Conservation (phyloP, 257 asterid species). For the Gentiana straminea region DNA sequence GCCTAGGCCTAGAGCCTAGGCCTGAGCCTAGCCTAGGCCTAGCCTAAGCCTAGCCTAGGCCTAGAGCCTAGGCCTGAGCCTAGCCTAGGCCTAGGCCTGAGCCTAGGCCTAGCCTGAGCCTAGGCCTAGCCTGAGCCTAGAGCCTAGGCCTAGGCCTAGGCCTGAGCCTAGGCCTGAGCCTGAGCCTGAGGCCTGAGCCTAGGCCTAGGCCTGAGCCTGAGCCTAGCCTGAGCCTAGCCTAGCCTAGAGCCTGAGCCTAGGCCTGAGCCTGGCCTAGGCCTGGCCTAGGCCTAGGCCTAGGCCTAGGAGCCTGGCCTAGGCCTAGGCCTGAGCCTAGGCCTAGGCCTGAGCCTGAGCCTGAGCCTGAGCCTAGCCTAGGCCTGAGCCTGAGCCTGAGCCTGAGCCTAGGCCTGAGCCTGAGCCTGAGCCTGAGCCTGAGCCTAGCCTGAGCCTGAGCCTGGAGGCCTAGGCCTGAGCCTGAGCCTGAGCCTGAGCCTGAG, state of each 20-base stretch:
- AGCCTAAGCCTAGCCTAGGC: neutral
- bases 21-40: no score
- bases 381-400: constrained; percentile 4
- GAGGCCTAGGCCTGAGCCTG: neutral
- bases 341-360: neutral
- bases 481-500: neutral
- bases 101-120: constrained; percentile 4
- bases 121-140: constrained; percentile 2
- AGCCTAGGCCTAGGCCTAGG: neutral
- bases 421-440: neutral
- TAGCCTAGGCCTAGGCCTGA: neutral
- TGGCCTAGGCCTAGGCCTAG: constrained; percentile 1
- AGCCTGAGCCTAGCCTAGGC: no score
- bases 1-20: constrained; percentile 1
- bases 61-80: no score
- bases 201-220: no score
- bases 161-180: constrained; percentile 2
- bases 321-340: neutral
- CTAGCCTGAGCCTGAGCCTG: no score
- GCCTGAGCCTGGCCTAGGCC: neutral
- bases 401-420: constrained; percentile 1
- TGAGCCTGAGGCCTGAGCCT: no score
- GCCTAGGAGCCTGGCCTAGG: no score
- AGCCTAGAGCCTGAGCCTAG: neutral
- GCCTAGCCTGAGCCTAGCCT: constrained; percentile 8